Evolutionary conservation across 1,284 basidiomycete genomes (phyloP), one percentile per base, ranked within the genome.

Genomic region (Xerocomus amazonicus): DNA sequence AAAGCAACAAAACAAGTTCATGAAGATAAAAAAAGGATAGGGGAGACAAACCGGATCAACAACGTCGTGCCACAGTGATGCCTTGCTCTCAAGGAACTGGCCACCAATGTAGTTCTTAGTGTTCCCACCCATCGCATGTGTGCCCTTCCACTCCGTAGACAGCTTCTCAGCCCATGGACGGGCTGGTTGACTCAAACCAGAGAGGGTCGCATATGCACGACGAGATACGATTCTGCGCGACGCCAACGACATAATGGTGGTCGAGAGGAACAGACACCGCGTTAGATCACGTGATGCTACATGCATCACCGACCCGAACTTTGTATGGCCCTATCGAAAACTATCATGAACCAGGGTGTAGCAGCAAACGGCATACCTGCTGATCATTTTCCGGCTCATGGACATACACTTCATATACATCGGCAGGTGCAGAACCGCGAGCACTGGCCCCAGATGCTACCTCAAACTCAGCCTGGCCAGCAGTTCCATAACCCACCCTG

Each of bases 101-200:
- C 94, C 94, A 27, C 83, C 85, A 55, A 96, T 88, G 70, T 86
- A 95, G 70, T 93, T 93, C 79, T 88, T 92, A 43, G 91, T 94
- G 56, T 78, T 85, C 42, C 80, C 87, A 14, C 93, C 93, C 13
- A 80, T 79, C 32, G 86, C 85, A 53, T 77, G 90, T 10, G 92
- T 93, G 47, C 93, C 93, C 59, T 85, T 84, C 91, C 92, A 96
- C 40, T 81, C 73, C 16, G 77, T 66, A 10, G 86, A 87, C 38
- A 91, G 70, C 56, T 77, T 74, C 58, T 87, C 81, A 0, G 87
- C 87, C 58, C 77, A 80, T 23, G 77, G 66, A 23, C 77, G 75
- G 19, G 80, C 82, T 28, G 72, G 54, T 10, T 77, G 69, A 54
- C 73, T 79, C 45, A 90, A 69, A 2, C 77, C 74, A 31, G 73